Evolutionary conservation across 768 basidiomycete genomes (phyloP).

Genomic region (Udeniomyces megalosporus): DNA sequence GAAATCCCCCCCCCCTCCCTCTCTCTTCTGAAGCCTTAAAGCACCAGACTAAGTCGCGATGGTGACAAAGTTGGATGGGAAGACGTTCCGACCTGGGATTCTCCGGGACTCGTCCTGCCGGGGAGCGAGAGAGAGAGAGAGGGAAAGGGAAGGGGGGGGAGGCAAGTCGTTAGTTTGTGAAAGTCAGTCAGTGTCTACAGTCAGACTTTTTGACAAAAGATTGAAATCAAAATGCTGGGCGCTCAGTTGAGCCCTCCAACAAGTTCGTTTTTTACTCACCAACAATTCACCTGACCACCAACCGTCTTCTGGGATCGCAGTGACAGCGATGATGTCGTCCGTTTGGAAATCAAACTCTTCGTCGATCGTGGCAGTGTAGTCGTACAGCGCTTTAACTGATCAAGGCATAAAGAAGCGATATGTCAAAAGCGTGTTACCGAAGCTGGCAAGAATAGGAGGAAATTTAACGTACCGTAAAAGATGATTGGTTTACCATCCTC

Average conservation of each 20-base stretch:
- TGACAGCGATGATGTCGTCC: conserved; percentile 90
- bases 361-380: conserved; percentile 65
- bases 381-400: conserved; percentile 74
- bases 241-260: too few relatives aligned
- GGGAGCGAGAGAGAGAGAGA: neutral
- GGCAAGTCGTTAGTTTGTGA: too few relatives aligned
- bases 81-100: conserved; percentile 54
- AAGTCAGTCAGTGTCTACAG: too few relatives aligned
- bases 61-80: conserved; percentile 35
- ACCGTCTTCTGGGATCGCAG: conserved; percentile 58
- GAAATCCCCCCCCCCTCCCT: too few relatives aligned
- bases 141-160: neutral
- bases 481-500: conserved; percentile 67
- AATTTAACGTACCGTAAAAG: conserved; percentile 56
- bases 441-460: too few relatives aligned
- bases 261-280: too few relatives aligned
- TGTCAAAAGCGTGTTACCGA: too few relatives aligned
- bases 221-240: too few relatives aligned
- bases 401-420: conserved; percentile 17
- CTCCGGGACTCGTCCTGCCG: conserved; percentile 33
- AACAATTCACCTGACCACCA: conserved; percentile 91
- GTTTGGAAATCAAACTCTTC: conserved; percentile 95
- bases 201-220: too few relatives aligned
- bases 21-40: too few relatives aligned
- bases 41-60: too few relatives aligned